phyloP scores from a whole-genome alignment of 352 stramenopile species.

The Pythium oligandrum region DNA sequence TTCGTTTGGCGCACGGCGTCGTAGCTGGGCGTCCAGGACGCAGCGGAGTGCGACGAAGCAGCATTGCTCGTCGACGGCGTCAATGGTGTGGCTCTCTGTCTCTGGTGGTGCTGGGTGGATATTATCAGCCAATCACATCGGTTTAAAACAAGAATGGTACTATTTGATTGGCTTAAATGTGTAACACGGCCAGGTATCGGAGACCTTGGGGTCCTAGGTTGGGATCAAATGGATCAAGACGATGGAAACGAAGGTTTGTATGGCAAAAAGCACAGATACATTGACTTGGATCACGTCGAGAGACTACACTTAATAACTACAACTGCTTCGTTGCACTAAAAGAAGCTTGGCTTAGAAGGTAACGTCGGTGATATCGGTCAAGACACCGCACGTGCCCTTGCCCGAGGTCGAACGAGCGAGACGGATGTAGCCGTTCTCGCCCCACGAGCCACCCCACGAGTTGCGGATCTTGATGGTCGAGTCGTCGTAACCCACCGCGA shows the following conservation, averaged over 20 bases:
- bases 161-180: neutral
- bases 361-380: neutral
- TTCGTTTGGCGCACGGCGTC: no score
- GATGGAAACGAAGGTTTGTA: neutral
- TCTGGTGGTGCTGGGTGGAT: no score
- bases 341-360: neutral
- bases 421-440: constrained; percentile 88
- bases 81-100: no score
- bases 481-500: constrained; percentile 92
- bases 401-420: constrained; percentile 36
- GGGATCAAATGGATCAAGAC: no score
- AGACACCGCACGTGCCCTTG: constrained; percentile 10
- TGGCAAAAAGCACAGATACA: neutral
- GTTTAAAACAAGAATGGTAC: neutral
- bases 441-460: constrained; percentile 92
- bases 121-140: no score
- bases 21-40: neutral
- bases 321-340: neutral
- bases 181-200: no score
- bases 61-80: no score
- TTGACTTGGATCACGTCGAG: neutral
- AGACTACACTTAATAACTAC: neutral
- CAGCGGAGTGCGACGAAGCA: neutral
- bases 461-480: constrained; percentile 93
- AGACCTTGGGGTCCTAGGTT: no score